Evolutionary conservation across 352 stramenopile genomes (phyloP), one percentile per base, ranked within the genome.

Genomic region (Phytopythium kandeliae): DNA sequence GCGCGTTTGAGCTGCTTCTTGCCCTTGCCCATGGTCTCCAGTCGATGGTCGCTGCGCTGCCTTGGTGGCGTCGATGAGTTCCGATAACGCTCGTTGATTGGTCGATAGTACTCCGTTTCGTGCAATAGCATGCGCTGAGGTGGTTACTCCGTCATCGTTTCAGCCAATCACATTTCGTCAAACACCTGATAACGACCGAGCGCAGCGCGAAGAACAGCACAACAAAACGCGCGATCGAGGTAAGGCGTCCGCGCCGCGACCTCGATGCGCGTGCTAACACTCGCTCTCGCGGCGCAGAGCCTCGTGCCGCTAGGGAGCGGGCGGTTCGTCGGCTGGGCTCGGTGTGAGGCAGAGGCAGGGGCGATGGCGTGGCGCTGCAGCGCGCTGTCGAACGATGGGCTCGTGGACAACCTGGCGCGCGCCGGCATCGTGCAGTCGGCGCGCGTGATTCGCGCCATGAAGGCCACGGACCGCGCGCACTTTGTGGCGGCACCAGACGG

Each of bases 331-430:
- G 17, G 35, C 17, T 21, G 38, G 19, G 1, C 4, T 28, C 38
- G 8, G 17, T 30, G 19, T 19, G 10, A 25, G 3, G 15, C 6
- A 21, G 16, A 22, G 4, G 35, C 9, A 28, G 38, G 28, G 38
- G 19, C 8, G 21, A 87, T 87, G 76, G 76, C 76, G 57, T 90
- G 79, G 79, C 76, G 72, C 17, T 90, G 79, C 63, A 90, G 79
- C 36, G 71, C 79, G 43, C 48, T 77, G 24, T 70, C 63, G 19
- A 85, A 90, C 46, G 73, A 85, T 21, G 77, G 49, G n/a, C 58
- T 90, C 19, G 72, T 92, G 49, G 65, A 90, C 53, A 87, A 95
- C 60, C 63, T 91, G 54, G 57, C 63, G 37, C 69, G 71, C 28
- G 69, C 70, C 16, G 68, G 85, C 33, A 76, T 95, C 50, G 64